phyloP scores from a whole-genome alignment of 1,284 basidiomycete species.

The Moesziomyces globuligerus region DNA sequence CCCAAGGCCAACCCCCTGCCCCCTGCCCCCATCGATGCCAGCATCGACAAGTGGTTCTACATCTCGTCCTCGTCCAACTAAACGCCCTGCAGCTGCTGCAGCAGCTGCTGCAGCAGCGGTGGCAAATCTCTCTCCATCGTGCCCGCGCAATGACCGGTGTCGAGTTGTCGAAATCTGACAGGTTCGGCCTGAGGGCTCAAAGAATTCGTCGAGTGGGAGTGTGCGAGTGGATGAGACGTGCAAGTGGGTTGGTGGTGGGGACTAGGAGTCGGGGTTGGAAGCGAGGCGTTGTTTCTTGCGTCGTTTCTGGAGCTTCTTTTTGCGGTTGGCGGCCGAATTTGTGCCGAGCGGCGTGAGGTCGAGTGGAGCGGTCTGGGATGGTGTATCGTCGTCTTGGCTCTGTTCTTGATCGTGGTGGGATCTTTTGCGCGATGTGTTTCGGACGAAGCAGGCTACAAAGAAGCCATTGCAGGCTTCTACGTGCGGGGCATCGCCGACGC shows the following conservation, averaged over 20 bases:
- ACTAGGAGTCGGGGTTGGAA: conserved; percentile 4
- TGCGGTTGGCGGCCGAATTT: conserved; percentile 29
- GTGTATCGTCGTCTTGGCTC: conserved; percentile 1
- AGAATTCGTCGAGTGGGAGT: too few species aligned
- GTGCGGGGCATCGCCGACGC: conserved; percentile 16
- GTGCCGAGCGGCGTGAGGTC: background rate
- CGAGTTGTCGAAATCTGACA: too few species aligned
- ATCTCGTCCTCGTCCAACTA: conserved; percentile 51
- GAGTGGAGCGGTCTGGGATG: too few species aligned
- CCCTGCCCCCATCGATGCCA: conserved; percentile 65
- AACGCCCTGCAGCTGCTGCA: too few species aligned
- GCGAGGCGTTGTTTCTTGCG: conserved; percentile 32
- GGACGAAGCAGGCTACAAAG: conserved; percentile 58
- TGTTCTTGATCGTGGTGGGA: conserved; percentile 1
- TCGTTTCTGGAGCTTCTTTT: conserved; percentile 35
- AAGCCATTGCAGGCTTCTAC: conserved; percentile 57
- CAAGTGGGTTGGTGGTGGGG: background rate
- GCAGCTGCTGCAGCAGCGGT: too few species aligned
- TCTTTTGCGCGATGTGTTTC: background rate
- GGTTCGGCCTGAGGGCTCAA: too few species aligned
- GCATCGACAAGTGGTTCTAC: conserved; percentile 68
- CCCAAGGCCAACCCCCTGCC: conserved; percentile 76
- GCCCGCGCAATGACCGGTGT: too few species aligned
- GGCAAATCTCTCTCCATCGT: background rate
- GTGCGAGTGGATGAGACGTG: background rate